These are phyloP conservation scores for Nakaseomyces kungkrabaensis DNA, from an alignment of 1,139 yeast species.

Conservation along the genomic window DNA sequence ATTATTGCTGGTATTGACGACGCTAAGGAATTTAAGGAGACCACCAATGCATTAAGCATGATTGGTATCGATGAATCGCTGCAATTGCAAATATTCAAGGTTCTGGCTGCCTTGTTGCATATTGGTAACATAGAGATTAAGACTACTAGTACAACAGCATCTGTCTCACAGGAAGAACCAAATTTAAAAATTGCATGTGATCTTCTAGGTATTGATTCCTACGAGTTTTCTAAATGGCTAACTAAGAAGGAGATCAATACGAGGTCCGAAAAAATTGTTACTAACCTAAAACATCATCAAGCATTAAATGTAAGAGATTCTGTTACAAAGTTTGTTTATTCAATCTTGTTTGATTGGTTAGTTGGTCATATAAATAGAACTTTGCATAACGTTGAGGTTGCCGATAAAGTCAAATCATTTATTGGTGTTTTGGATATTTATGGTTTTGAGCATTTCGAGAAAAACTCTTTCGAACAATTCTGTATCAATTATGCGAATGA, in stretches of 20 bases:
- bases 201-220: constrained; percentile 71
- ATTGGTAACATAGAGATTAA: constrained; percentile 88
- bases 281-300: constrained; percentile 74
- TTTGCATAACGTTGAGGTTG: constrained; percentile 67
- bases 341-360: constrained; percentile 94
- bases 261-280: constrained; percentile 81
- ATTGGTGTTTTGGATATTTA: constrained; percentile 97
- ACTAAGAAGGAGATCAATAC: constrained; percentile 88
- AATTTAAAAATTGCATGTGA: constrained; percentile 76
- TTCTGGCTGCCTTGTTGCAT: constrained; percentile 85
- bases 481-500: constrained; percentile 98
- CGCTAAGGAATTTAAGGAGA: constrained; percentile 61
- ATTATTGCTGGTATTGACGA: constrained; percentile 77
- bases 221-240: constrained; percentile 79
- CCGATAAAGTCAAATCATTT: constrained; percentile 53
- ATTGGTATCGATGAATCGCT: constrained; percentile 60
- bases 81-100: constrained; percentile 64
- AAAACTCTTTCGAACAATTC: constrained; percentile 92
- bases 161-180: constrained; percentile 79
- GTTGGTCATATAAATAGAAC: constrained; percentile 77
- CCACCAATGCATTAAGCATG: constrained; percentile 65
- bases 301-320: constrained; percentile 93
- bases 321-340: constrained; percentile 87
- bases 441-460: constrained; percentile 94
- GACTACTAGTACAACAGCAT: constrained; percentile 80